phyloP scores from a whole-genome alignment of 129 eudicot genomes.

The Arctium lappa region DNA sequence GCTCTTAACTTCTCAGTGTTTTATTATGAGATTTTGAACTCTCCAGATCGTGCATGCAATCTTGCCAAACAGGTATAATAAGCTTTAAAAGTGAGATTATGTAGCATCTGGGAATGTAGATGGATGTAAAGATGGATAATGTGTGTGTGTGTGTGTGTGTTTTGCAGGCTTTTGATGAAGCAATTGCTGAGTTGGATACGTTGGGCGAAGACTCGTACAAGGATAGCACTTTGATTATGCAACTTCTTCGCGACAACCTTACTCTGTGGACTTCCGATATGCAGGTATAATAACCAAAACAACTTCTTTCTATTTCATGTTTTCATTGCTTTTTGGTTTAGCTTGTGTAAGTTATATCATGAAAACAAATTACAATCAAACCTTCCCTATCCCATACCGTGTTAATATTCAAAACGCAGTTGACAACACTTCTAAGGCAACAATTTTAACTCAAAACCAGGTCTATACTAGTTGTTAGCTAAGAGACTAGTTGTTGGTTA shows the following conservation, averaged over 20 bases:
- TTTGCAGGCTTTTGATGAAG: constrained; percentile 76
- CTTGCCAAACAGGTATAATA: constrained; percentile 61
- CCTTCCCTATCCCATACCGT: not conserved
- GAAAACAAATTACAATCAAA: not conserved
- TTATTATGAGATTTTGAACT: constrained; percentile 65
- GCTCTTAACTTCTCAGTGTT: constrained; percentile 77
- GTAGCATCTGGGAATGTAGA: not conserved
- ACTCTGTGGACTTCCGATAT: constrained; percentile 81
- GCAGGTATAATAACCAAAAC: constrained; percentile 46
- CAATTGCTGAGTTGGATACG: constrained; percentile 77
- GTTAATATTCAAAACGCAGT: not conserved
- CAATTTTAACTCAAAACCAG: too few relatives aligned
- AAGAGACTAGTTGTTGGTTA: too few relatives aligned
- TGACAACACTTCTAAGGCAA: too few relatives aligned
- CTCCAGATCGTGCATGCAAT: constrained; percentile 72
- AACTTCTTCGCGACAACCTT: constrained; percentile 71
- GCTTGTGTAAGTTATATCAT: not conserved
- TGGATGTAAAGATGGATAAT: not conserved
- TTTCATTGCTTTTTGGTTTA: not conserved
- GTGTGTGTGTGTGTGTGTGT: not conserved
- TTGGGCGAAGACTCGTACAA: constrained; percentile 83
- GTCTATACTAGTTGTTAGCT: not conserved
- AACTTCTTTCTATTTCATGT: not conserved
- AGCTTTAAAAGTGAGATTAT: not conserved
- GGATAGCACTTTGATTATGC: constrained; percentile 83